phyloP scores from a whole-genome alignment of 345 rosid genomes.

The Psidium guajava region DNA sequence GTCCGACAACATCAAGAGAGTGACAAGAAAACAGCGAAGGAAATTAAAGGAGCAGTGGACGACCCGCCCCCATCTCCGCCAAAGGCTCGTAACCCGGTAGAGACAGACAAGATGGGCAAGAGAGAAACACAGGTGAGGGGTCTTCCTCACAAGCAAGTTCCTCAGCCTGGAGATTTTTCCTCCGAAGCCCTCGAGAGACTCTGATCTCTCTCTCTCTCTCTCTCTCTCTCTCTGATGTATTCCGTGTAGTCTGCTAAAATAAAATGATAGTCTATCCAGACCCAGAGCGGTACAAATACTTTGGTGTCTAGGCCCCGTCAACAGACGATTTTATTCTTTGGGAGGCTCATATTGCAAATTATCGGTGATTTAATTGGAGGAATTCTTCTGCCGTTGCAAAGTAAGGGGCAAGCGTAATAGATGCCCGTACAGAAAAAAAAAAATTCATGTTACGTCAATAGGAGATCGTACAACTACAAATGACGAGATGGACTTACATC shows the following conservation, averaged over 20 bases:
- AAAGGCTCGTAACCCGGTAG: neutral
- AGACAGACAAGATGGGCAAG: neutral
- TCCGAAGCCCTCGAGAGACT: slow-evolving; percentile 13
- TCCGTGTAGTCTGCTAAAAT: neutral
- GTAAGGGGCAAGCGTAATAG: neutral
- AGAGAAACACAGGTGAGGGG: neutral
- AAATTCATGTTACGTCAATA: neutral
- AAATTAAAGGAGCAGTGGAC: slow-evolving; percentile 17
- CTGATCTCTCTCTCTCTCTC: neutral
- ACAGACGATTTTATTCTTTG: neutral
- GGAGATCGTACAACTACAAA: neutral
- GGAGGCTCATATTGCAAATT: neutral
- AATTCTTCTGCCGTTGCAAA: neutral
- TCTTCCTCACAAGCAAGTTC: slow-evolving; percentile 19
- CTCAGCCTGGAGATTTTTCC: slow-evolving; percentile 24
- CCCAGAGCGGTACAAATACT: no score
- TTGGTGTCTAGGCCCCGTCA: neutral
- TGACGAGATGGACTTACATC: neutral
- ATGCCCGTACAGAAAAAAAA: neutral
- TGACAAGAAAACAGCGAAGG: neutral
- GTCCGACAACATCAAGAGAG: neutral
- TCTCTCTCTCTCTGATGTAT: neutral
- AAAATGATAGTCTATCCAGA: neutral
- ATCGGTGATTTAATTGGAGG: neutral
- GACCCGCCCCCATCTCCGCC: neutral